phyloP scores from a whole-genome alignment of 768 basidiomycete species.

The Tulasnella sp. region DNA sequence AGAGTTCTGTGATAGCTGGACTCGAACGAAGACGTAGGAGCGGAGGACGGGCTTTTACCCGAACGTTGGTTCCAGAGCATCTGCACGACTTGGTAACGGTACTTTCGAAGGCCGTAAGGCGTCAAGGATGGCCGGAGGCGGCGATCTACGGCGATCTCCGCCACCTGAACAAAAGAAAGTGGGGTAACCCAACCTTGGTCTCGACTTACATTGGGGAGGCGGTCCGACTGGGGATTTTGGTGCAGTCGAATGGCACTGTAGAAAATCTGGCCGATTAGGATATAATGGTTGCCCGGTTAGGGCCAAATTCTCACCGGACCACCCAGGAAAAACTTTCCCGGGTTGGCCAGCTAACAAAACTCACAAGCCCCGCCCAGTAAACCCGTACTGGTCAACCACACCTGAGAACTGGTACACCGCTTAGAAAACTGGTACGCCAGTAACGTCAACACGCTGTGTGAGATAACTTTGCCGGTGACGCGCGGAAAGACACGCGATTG shows the following conservation, averaged over 20 bases:
- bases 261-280: background rate
- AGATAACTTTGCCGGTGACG: background rate
- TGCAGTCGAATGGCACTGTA: background rate
- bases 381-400: background rate
- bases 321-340: background rate
- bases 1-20: too few relatives aligned
- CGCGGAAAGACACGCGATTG: background rate
- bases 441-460: background rate
- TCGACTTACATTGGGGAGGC: background rate
- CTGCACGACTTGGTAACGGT: background rate
- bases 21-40: background rate
- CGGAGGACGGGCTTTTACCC: background rate
- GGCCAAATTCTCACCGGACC: background rate
- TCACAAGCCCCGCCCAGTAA: background rate
- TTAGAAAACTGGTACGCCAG: background rate
- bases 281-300: background rate
- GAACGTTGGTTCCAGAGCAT: background rate
- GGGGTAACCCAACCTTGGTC: background rate
- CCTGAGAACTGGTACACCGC: background rate
- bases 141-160: background rate
- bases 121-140: background rate
- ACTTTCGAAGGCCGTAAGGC: background rate
- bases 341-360: background rate
- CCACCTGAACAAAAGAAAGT: background rate
- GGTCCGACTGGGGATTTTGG: background rate